Evolutionary conservation across 2,329 filamentous ascomycete genomes (phyloP), one percentile per base, ranked within the genome.

Genomic region (Sporothrix luriei): DNA sequence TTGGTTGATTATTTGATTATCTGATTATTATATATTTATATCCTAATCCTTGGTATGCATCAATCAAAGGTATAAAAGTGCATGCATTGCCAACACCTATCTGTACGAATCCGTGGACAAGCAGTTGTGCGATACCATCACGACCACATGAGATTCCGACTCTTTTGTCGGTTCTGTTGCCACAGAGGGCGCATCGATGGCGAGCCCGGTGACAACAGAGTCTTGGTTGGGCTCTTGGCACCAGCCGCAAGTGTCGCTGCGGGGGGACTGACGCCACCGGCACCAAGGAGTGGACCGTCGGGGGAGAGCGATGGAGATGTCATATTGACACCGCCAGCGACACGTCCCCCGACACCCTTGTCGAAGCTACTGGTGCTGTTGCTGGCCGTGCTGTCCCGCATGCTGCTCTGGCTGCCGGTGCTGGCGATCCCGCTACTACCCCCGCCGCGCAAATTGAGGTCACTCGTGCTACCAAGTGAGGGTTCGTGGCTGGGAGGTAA

Each of bases 141-240:
- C 48, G 68, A 69, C 82, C 82, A 83, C 78, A 81, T 81, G 72
- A 83, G 70, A 75, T 82, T 85, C 66, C 84, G 78, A 72, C 78
- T 80, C 71, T 82, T 81, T 68, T 80, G 79, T 69, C 84, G 78
- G 66, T 85, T 85, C 77, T 86, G 84, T 76, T 86, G 84, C 84
- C 84, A 86, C 49, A 86, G 76, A 5, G 83, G 83, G 54, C 82
- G 71, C 46, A 68, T 43, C 13, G 66, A 62, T 4, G 67, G 66
- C 38, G 69, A 66, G 4, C 7, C 64, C 21, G 48, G 33, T 21
- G 55, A 43, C 24, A 26, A 52, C 2, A 59, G 40, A 11, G 52
- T 40, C 54, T 40, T 40, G n/a, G 6, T 19, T 13, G 21, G 16
- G 5, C 46, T 24, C 10, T 49, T 52, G 2, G 16, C 40, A 7